These are phyloP conservation scores for Russula compacta DNA, from an alignment of 768 basidiomycete species.

Conservation along the genomic window DNA sequence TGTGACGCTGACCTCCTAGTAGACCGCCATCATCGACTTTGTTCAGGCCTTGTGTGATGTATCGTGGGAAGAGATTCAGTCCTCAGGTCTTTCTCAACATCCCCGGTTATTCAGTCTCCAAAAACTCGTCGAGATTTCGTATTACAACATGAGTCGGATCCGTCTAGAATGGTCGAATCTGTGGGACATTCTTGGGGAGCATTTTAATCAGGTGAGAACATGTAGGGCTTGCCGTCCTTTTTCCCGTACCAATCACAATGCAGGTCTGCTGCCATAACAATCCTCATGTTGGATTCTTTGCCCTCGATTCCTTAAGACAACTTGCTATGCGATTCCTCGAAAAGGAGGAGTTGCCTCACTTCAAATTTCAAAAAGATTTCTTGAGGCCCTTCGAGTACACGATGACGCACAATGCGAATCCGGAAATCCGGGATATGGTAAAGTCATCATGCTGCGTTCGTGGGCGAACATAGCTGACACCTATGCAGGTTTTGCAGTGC, in stretches of 20 bases:
- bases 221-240: background rate
- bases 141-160: constrained; percentile 98
- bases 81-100: constrained; percentile 87
- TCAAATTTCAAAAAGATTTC: constrained; percentile 99
- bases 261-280: constrained; percentile 99
- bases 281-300: constrained; percentile 93
- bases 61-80: constrained; percentile 99
- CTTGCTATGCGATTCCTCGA: constrained; percentile 98
- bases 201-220: constrained; percentile 82
- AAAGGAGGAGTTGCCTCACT: constrained; percentile 95
- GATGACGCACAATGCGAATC: constrained; percentile 93
- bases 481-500: constrained; percentile 80
- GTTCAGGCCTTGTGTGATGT: constrained; percentile 93
- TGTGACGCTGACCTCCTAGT: constrained; percentile 3
- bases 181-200: constrained; percentile 96
- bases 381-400: constrained; percentile 96
- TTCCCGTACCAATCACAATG: constrained; percentile 5
- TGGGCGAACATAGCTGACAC: background rate
- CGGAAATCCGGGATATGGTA: constrained; percentile 95
- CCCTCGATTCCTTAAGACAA: constrained; percentile 91
- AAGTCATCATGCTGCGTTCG: constrained; percentile 2
- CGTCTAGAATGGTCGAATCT: constrained; percentile 97
- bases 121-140: constrained; percentile 97
- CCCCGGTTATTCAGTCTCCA: constrained; percentile 95
- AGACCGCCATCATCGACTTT: constrained; percentile 97